These are phyloP conservation scores for Ceratocystis ficicola DNA, from an alignment of 2,329 filamentous ascomycete species.

Conservation along the genomic window DNA sequence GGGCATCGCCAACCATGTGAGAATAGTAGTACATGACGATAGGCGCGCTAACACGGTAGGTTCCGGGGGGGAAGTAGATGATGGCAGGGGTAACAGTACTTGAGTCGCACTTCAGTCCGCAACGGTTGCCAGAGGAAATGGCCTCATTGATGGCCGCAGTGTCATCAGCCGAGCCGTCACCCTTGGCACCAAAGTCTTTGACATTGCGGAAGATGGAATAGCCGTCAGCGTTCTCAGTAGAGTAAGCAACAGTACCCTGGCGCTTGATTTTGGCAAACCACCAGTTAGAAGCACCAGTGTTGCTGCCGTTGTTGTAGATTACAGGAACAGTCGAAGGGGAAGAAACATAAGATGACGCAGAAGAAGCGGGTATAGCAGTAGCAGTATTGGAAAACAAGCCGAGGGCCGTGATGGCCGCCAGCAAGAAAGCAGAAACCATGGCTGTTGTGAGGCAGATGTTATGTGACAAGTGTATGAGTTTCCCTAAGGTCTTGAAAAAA, in stretches of 20 bases:
- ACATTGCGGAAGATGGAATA: conserved; percentile 72
- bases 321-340: conserved; percentile 8
- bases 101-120: conserved; percentile 70
- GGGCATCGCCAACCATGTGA: conserved; percentile 74
- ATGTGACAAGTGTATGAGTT: conserved; percentile 1
- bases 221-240: conserved; percentile 31
- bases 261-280: conserved; percentile 61
- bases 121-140: conserved; percentile 65
- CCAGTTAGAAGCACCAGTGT: conserved; percentile 41
- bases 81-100: conserved; percentile 72
- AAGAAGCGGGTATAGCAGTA: conserved; percentile 19
- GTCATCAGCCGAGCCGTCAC: conserved; percentile 62
- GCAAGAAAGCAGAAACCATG: conserved; percentile 21
- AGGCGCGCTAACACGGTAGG: conserved; percentile 67
- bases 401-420: conserved; percentile 21
- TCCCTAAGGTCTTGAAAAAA: conserved; percentile 8
- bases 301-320: conserved; percentile 25
- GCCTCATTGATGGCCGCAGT: conserved; percentile 79
- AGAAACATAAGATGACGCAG: conserved; percentile 16
- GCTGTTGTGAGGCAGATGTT: conserved; percentile 10
- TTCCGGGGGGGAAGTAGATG: conserved; percentile 84
- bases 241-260: conserved; percentile 55
- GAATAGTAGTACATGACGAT: conserved; percentile 87
- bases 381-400: conserved; percentile 18
- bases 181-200: conserved; percentile 60